phyloP scores from a whole-genome alignment of 129 eudicot genomes.

The Flaveria robusta region DNA sequence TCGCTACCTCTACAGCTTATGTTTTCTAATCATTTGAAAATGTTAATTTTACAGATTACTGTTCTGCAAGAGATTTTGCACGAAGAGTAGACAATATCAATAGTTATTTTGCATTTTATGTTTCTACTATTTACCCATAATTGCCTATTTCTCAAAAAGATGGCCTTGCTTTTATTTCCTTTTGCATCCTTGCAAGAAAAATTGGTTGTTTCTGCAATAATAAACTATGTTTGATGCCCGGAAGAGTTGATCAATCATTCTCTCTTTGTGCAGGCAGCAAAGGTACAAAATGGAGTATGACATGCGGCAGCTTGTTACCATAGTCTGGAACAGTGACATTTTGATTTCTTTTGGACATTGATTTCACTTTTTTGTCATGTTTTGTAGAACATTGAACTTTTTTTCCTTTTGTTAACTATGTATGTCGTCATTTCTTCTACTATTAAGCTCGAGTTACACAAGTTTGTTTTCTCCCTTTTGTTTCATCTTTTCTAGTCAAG shows the following conservation, averaged over 20 bases:
- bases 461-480: neutral
- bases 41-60: neutral
- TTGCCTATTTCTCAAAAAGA: neutral
- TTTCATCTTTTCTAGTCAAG: neutral
- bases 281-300: neutral
- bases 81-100: neutral
- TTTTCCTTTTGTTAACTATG: neutral
- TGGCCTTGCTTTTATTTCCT: no score
- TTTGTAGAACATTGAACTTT: neutral
- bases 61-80: neutral
- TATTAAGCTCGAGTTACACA: neutral
- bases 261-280: slow-evolving; percentile 9
- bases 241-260: neutral
- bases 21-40: no score
- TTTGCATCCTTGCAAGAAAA: no score
- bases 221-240: neutral
- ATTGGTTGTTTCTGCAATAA: no score
- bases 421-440: neutral
- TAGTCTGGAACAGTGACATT: neutral
- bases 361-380: neutral
- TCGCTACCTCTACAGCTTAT: no score
- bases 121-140: neutral
- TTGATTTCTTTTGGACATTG: neutral
- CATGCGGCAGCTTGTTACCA: neutral
- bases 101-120: neutral